Evolutionary conservation across 2,329 filamentous ascomycete genomes (phyloP), one percentile per base, ranked within the genome.

Genomic region (Colletotrichum chlorophyti): DNA sequence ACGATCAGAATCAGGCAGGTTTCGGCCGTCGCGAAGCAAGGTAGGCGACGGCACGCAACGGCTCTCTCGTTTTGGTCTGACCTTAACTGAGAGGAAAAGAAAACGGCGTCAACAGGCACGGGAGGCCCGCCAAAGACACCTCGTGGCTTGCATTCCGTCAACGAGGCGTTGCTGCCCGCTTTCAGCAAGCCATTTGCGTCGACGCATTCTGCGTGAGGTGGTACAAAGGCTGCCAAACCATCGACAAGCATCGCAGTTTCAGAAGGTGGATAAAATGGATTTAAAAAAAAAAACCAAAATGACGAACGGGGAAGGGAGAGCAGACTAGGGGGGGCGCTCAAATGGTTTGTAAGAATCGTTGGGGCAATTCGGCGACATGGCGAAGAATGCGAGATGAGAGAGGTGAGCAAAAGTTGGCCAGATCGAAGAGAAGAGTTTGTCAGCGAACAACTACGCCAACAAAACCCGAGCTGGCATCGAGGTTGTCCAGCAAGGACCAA

Each of bases 401-500:
- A 41, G 2, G 21, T 14, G 17, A 34, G 34, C 26, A 26, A 57
- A 41, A 2, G 21, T 14, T 19, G 29, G 34, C 26, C 42, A n/a
- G 43, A 34, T 23, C 32, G 11, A 24, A 37, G 37, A 43, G n/a
- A n/a, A n/a, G 43, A 27, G 17, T 50, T 45, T 50, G 57, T 38
- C 32, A 45, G 50, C 38, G 37, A 46, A 40, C 31, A 40, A 8
- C 17, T 21, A 35, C 26, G 15, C 35, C 12, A 48, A 43, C 23
- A 49, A 29, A n/a, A 12, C 32, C 12, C 34, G 34, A 17, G 34
- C 34, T 19, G 15, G 17, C 17, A 14, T 26, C 4, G 23, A 37
- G 51, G 57, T 50, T 35, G 57, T 49, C 38, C 45, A 60, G 45
- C 26, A 31, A 45, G 31, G 34, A 40, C 31, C 31, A 32, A 55